Conservation (phyloP, 768 basidiomycete genomes). For the Lactifluus volemus region DNA sequence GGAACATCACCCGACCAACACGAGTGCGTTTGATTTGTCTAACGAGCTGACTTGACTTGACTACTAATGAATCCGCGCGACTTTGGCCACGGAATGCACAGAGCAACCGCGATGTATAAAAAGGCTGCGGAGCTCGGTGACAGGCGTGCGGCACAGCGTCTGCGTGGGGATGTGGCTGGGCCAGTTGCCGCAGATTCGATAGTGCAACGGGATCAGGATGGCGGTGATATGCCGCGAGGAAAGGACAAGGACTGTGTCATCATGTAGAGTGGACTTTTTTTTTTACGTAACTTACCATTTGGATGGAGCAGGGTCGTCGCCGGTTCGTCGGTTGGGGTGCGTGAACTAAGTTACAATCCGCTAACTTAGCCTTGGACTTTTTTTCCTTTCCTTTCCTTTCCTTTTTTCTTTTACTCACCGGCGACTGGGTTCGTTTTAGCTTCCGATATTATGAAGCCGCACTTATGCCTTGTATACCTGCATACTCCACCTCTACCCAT, state of each 20-base stretch:
- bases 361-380: no score
- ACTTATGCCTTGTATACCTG: background rate
- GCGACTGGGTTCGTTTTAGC: background rate
- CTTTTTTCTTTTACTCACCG: background rate
- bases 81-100: conserved; percentile 23
- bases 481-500: background rate
- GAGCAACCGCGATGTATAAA: conserved; percentile 77
- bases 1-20: conserved; percentile 58
- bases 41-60: background rate
- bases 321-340: no score
- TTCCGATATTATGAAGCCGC: background rate
- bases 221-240: conserved; percentile 32
- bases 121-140: conserved; percentile 88
- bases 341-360: no score
- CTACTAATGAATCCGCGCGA: background rate
- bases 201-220: conserved; percentile 41
- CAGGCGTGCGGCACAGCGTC: conserved; percentile 82
- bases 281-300: no score
- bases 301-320: no score
- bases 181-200: conserved; percentile 51
- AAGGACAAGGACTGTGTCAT: conserved; percentile 82
- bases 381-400: no score
- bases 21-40: conserved; percentile 42
- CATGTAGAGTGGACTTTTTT: conserved; percentile 42
- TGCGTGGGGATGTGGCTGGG: conserved; percentile 51